Percentiles rank a stretch among this genome's conserved stretches.
Conservation (phyloP, 306 rosid species). For the Leucaena leucocephala region DNA sequence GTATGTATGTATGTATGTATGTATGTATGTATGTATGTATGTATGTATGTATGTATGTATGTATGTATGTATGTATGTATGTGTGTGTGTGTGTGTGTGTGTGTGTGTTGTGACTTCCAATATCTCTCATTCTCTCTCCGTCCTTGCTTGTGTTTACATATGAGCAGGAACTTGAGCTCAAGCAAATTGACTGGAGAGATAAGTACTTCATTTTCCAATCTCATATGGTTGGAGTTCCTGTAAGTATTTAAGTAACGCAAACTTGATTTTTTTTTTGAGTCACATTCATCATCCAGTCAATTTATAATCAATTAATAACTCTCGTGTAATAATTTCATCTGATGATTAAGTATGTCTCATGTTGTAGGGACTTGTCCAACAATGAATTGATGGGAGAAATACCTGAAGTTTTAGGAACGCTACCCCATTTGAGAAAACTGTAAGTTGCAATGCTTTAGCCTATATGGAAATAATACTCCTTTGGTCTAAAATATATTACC, state of each 20-base stretch:
- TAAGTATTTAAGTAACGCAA: constrained; percentile 20
- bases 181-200: constrained; percentile 27
- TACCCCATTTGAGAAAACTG: background rate
- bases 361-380: background rate
- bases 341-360: background rate
- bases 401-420: background rate
- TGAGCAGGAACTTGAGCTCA: constrained; percentile 39
- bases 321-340: background rate
- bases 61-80: too few species aligned
- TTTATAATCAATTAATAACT: background rate
- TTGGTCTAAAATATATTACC: too few species aligned
- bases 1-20: too few species aligned
- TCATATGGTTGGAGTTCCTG: constrained; percentile 27
- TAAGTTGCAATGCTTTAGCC: background rate
- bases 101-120: background rate
- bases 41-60: too few species aligned
- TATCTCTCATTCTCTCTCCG: background rate
- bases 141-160: background rate
- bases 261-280: background rate
- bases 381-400: background rate
- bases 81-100: too few species aligned
- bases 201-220: background rate
- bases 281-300: background rate
- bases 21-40: too few species aligned
- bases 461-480: background rate